Percentiles rank a stretch among this genome's conserved stretches.
phyloP scores from a whole-genome alignment of 441 rosid genomes.

The Brassica hybrid region DNA sequence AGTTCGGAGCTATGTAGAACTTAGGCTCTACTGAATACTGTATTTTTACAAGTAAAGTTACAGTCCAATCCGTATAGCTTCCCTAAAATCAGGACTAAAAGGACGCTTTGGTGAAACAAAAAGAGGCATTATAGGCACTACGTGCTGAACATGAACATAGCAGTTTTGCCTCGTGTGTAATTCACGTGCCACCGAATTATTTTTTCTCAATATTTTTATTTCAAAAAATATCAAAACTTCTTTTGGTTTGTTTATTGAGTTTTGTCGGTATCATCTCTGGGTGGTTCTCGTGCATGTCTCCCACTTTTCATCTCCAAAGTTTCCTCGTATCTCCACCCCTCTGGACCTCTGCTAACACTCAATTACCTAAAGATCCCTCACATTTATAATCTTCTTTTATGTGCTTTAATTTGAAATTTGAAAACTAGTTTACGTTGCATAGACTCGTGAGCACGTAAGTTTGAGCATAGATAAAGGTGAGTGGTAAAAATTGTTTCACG shows the following conservation, averaged over 20 bases:
- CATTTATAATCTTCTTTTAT: background rate
- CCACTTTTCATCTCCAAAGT: conserved; percentile 46
- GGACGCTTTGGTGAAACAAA: conserved; percentile 14
- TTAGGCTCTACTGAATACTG: background rate
- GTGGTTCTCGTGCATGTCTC: conserved; percentile 50
- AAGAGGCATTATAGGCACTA: conserved; percentile 11
- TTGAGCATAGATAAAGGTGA: background rate
- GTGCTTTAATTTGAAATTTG: conserved; percentile 17
- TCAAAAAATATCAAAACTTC: too few species aligned
- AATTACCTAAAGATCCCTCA: conserved; percentile 21
- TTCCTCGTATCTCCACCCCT: conserved; percentile 43
- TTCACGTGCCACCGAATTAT: conserved; percentile 28
- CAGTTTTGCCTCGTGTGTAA: conserved; percentile 30
- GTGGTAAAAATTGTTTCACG: background rate
- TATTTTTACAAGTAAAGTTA: conserved; percentile 6
- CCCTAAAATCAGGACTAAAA: conserved; percentile 36
- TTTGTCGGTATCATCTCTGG: conserved; percentile 39
- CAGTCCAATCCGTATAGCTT: conserved; percentile 27
- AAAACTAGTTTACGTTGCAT: conserved; percentile 16
- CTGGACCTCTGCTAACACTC: conserved; percentile 14
- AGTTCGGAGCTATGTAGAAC: background rate
- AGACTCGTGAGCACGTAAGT: background rate
- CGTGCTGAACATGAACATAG: conserved; percentile 8
- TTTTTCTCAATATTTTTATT: background rate
- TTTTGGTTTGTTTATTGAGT: background rate